These are phyloP conservation scores for Phaeolepiota aurea DNA, from an alignment of 768 basidiomycete species.

Conservation along the genomic window DNA sequence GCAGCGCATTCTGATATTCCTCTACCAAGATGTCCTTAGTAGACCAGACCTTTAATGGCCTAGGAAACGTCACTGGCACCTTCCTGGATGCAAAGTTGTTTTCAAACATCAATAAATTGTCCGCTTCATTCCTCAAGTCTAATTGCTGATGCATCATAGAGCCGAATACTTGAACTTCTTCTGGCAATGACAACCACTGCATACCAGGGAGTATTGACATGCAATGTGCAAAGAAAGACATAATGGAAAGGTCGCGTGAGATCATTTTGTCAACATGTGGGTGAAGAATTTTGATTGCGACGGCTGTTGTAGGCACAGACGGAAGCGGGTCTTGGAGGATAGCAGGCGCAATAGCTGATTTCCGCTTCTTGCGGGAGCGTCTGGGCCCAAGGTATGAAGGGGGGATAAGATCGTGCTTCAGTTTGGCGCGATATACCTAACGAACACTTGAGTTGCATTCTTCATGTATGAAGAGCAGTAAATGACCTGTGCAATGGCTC, in stretches of 20 bases:
- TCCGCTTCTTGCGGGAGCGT: conserved; percentile 40
- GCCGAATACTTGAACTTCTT: conserved; percentile 94
- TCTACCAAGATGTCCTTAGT: conserved; percentile 80
- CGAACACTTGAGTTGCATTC: conserved; percentile 1
- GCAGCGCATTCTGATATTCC: conserved; percentile 88
- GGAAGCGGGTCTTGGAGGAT: conserved; percentile 61
- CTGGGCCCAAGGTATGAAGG: conserved; percentile 77
- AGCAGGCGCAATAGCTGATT: conserved; percentile 37
- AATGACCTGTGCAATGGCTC: conserved; percentile 91
- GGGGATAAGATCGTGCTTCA: conserved; percentile 79
- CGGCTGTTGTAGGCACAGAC: conserved; percentile 73
- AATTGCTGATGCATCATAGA: conserved; percentile 95
- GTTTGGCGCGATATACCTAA: conserved; percentile 83
- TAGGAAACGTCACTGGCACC: conserved; percentile 82
- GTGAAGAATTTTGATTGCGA: conserved; percentile 95
- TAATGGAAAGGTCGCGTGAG: conserved; percentile 85
- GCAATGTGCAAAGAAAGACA: conserved; percentile 82
- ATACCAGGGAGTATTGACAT: conserved; percentile 83
- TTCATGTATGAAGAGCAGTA: conserved; percentile 1
- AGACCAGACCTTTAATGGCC: conserved; percentile 78
- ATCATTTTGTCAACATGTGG: conserved; percentile 80
- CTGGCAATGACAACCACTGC: conserved; percentile 92
- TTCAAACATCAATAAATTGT: conserved; percentile 82
- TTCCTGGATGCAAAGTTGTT: conserved; percentile 74
- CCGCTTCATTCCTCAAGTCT: conserved; percentile 83